Evolutionary conservation across 306 rosid genomes (phyloP), one percentile per base, ranked within the genome.

Genomic region (Quercus engelmannii): DNA sequence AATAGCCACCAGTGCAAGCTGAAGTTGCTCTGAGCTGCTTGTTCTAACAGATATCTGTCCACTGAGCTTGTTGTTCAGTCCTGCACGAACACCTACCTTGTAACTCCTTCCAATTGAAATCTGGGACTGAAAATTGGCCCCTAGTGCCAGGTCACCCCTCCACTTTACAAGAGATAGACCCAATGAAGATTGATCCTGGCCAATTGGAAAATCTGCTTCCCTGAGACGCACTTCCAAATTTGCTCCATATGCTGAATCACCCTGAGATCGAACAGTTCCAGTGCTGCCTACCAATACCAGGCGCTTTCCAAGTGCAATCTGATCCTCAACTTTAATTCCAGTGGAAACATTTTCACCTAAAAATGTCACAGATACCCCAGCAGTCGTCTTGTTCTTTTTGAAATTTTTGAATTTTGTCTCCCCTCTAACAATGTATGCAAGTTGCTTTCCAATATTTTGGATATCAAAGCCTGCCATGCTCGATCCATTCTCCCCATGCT

Each of bases 381-480:
- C 98, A 61, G 94, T 82, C n/a, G 98, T 91, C 83, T 85, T 93
- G 82, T 93, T 93, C 85, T 88, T 93, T 85, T 84, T 90, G 80
- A 87, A 79, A 73, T 75, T 96, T 76, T 93, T 93, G 82, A 90
- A 85, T 55, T 96, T 96, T 21, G 97, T 91, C 87, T 96, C 98
- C 35, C 98, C 90, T 69, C 88, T 35, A 35, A 86, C 78, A 79
- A 86, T 80, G 83, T 86, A 86, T 1, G 88, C 92, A 43, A 93
- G 94, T 51, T 86, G 92, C 75, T 86, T 88, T 72, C 91, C 89
- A 25, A 85, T 62, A 76, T 85, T 91, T 73, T 91, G 99, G 74
- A 96, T 93, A 91, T 96, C 99, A 87, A 96, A 96, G 62, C 99
- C 99, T 61, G 92, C 98, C 98, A 93, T 96, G 77, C 86, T 82